Evolutionary conservation across 2,329 filamentous ascomycete species (phyloP).

Genomic region (Ceratocystis lukuohia): DNA sequence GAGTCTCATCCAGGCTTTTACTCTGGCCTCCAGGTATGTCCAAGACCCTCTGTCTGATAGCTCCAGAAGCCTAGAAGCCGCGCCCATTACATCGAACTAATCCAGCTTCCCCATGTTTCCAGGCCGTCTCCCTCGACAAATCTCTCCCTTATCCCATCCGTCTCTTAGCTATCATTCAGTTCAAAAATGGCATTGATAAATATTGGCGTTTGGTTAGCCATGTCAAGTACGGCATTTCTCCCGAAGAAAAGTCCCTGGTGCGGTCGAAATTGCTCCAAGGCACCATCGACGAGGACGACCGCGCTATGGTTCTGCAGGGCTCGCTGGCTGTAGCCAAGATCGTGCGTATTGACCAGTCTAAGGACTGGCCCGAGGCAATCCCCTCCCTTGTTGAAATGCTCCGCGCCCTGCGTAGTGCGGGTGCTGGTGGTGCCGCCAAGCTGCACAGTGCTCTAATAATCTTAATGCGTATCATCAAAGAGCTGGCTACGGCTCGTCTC

Average conservation of each 20-base stretch:
- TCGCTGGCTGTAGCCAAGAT: constrained; percentile 80
- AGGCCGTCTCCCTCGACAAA: constrained; percentile 72
- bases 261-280: constrained; percentile 62
- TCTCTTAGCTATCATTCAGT: constrained; percentile 80
- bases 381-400: constrained; percentile 50
- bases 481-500: constrained; percentile 68
- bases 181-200: constrained; percentile 93
- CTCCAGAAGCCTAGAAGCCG: constrained; percentile 1
- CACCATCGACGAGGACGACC: constrained; percentile 62
- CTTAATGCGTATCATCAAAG: constrained; percentile 77
- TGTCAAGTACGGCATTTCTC: constrained; percentile 50
- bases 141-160: constrained; percentile 64
- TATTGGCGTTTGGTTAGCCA: constrained; percentile 63
- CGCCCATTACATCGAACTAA: constrained; percentile 11
- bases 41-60: neutral
- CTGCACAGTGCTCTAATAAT: constrained; percentile 59
- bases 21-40: constrained; percentile 50
- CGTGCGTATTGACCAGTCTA: constrained; percentile 75
- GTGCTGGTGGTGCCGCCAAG: constrained; percentile 34
- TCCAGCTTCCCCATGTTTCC: constrained; percentile 1
- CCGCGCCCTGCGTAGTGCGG: constrained; percentile 34
- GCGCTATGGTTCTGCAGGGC: constrained; percentile 70
- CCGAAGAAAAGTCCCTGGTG: constrained; percentile 64
- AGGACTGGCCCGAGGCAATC: constrained; percentile 62
- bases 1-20: constrained; percentile 54